Percentiles rank a stretch among this genome's conserved stretches.
phyloP scores from a whole-genome alignment of 75 land plant species.

The Cryptomeria japonica region DNA sequence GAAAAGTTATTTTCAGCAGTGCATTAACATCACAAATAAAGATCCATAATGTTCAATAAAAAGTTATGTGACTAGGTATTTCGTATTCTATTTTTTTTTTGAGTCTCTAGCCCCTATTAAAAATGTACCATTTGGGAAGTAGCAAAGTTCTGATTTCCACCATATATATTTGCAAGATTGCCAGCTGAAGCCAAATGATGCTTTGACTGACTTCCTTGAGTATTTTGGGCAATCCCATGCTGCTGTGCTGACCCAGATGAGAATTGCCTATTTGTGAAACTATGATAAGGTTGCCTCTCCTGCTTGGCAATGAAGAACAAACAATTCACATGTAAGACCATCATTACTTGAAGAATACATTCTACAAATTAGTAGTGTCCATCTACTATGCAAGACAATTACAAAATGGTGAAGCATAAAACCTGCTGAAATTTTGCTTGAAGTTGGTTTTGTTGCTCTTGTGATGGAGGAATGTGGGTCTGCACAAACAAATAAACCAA shows the following conservation, averaged over 20 bases:
- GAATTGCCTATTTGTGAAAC: not conserved
- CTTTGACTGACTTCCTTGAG: slow-evolving; percentile 12
- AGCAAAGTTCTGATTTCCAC: not conserved
- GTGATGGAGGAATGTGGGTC: slow-evolving; percentile 8
- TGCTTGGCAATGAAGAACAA: not conserved
- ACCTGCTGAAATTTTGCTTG: slow-evolving; percentile 15
- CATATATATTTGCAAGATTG: not conserved
- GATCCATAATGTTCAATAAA: not conserved
- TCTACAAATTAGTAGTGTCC: not conserved
- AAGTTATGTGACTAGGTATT: not conserved
- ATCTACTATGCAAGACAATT: not conserved
- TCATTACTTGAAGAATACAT: not conserved
- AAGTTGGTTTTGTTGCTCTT: slow-evolving; percentile 14
- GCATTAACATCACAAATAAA: not conserved
- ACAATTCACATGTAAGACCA: not conserved
- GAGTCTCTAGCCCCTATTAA: not conserved
- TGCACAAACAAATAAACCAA: not conserved
- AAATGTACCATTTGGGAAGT: slow-evolving; percentile 9
- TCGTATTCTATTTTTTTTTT: not conserved
- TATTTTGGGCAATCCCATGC: slow-evolving; percentile 8
- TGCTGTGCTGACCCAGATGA: slow-evolving; percentile 7
- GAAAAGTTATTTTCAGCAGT: no score
- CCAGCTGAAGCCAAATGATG: slow-evolving; percentile 8
- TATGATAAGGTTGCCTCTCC: not conserved
- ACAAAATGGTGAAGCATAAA: not conserved